These are phyloP conservation scores for Phlebopus sp. DNA, from an alignment of 1,284 basidiomycete species.

Conservation along the genomic window DNA sequence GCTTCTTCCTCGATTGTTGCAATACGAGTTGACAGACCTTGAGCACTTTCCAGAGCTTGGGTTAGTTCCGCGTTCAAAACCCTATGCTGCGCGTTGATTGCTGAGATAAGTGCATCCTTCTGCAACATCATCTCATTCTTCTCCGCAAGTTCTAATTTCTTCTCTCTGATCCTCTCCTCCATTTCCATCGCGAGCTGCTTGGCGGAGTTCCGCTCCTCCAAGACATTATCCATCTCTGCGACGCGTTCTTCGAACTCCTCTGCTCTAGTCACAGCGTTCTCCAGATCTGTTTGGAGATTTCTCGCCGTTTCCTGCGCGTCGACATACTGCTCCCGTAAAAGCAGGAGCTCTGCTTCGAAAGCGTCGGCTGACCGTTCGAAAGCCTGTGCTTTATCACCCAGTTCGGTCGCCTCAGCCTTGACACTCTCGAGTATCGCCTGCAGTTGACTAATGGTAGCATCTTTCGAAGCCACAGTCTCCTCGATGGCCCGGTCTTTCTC, in stretches of 20 bases:
- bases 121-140: background rate
- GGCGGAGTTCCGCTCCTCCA: background rate
- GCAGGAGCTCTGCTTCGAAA: background rate
- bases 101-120: background rate
- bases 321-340: background rate
- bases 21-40: background rate
- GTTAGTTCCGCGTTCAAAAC: background rate
- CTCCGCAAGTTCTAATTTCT: background rate
- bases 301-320: background rate
- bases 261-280: background rate
- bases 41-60: background rate
- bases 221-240: background rate
- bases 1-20: background rate
- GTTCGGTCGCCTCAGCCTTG: background rate
- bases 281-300: background rate
- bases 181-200: background rate
- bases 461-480: background rate
- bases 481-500: background rate
- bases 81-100: background rate
- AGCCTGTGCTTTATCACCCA: background rate
- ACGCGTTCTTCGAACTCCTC: background rate
- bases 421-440: background rate
- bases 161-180: background rate
- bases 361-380: background rate
- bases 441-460: background rate